Percentiles rank a stretch among this genome's conserved stretches.
Evolutionary conservation across 371 early-diverging fungal species (phyloP).

Genomic region (Mortierella sp.): DNA sequence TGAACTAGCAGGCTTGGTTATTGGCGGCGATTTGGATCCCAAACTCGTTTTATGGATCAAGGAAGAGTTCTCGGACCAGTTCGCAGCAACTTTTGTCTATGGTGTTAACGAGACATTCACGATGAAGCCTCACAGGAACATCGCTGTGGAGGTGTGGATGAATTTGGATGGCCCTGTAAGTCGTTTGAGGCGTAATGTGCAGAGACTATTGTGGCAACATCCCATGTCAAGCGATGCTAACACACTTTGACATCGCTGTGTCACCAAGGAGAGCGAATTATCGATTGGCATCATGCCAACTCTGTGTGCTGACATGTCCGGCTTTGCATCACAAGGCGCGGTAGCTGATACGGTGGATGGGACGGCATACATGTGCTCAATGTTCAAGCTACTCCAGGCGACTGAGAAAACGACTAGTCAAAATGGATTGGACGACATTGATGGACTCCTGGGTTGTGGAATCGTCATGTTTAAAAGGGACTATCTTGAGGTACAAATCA

Average conservation of each 20-base stretch:
- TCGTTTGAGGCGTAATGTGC: not conserved
- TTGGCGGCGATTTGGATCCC: slow-evolving; percentile 60
- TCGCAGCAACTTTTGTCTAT: slow-evolving; percentile 70
- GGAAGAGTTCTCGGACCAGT: slow-evolving; percentile 71
- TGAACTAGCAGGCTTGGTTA: slow-evolving; percentile 74
- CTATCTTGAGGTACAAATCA: slow-evolving; percentile 52
- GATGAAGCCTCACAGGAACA: slow-evolving; percentile 27
- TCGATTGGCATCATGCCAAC: slow-evolving; percentile 50
- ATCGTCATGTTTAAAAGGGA: slow-evolving; percentile 62
- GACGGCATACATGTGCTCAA: slow-evolving; percentile 70
- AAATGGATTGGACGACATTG: slow-evolving; percentile 72
- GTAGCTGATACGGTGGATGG: slow-evolving; percentile 32
- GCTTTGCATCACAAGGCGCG: slow-evolving; percentile 18
- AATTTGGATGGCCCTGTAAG: slow-evolving; percentile 62
- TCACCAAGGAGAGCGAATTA: slow-evolving; percentile 18
- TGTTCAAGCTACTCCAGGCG: slow-evolving; percentile 78
- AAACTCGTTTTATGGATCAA: slow-evolving; percentile 75
- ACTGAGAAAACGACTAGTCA: slow-evolving; percentile 70
- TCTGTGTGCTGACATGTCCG: slow-evolving; percentile 30
- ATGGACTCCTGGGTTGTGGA: slow-evolving; percentile 79
- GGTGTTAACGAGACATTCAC: slow-evolving; percentile 54
- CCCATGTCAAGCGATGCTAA: too few species aligned
- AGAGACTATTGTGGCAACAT: not conserved
- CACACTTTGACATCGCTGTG: not conserved
- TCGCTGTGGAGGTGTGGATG: slow-evolving; percentile 55